Evolutionary conservation across 495 filamentous ascomycete genomes (phyloP), one percentile per base, ranked within the genome.

Genomic region (Xylaria castorea): DNA sequence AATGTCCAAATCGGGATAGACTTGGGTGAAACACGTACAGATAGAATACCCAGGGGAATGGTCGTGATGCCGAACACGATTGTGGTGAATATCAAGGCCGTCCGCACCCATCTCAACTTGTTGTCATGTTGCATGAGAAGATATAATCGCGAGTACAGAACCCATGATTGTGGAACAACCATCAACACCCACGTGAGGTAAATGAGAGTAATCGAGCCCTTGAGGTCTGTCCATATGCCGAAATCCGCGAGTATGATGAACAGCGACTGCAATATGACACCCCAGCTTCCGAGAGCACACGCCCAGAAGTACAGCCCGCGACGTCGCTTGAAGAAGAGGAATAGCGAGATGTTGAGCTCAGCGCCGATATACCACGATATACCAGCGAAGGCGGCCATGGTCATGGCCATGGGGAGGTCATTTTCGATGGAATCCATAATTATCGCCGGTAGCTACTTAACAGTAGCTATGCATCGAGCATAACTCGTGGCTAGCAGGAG

Each of bases 301-400:
- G 85, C 84, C 87, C 88, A 90, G 75, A 90, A 91, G 80, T 90
- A 89, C 32, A 87, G 80, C 7, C 88, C 87, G 14, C 78, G 80
- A 38, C 85, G 85, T 58, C 84, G 83, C 36, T 84, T 81, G 70
- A 90, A 89, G 36, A 86, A 85, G 63, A 89, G 80, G 74, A 87
- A 88, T 71, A 88, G 83, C 30, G 86, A 84, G n/a, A 86, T 76
- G 72, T 86, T 83, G 61, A 89, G 83, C 63, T 89, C 87, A 57
- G 87, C 81, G 60, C 86, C 84, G 72, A 89, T 87, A 74, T 87
- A 89, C 82, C 85, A 87, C 38, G 86, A 84, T 61, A 89, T 78
- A 34, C 83, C 87, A 30, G 84, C 80, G 60, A 89, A 85, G 30
- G 86, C 87, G 27, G 84, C 86, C 75, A 89, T 89, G 75, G 83